Percentiles rank a stretch among this genome's conserved stretches.
Evolutionary conservation across 371 early-diverging fungal genomes (phyloP).

Genomic region (Saksenaea vasiformis): DNA sequence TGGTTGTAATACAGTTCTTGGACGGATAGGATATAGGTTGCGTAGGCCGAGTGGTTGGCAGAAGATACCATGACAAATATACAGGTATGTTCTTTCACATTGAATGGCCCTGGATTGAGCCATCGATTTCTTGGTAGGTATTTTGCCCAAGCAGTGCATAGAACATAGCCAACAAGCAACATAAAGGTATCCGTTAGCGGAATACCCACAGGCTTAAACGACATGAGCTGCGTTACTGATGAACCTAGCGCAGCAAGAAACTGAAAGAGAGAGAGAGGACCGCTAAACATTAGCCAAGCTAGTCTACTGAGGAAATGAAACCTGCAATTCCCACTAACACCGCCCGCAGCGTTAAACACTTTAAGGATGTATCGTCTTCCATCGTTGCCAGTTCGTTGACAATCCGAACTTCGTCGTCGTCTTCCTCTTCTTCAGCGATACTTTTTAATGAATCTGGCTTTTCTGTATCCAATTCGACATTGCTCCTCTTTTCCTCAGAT

Average conservation of each 20-base stretch:
- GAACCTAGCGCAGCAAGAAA: conserved; percentile 37
- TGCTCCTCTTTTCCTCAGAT: too few species aligned
- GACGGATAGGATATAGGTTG: conserved; percentile 54
- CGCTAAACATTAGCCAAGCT: too few species aligned
- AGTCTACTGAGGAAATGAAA: neutral
- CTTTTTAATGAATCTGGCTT: too few species aligned
- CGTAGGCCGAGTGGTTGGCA: conserved; percentile 40
- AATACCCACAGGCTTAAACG: conserved; percentile 43
- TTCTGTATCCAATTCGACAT: too few species aligned
- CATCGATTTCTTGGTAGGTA: conserved; percentile 26
- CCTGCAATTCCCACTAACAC: conserved; percentile 34
- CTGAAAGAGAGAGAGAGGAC: conserved; percentile 17
- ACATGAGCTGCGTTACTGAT: conserved; percentile 40
- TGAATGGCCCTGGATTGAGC: conserved; percentile 49
- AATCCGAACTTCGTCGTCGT: neutral
- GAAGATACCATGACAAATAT: conserved; percentile 42
- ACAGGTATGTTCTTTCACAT: conserved; percentile 45
- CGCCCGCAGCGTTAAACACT: conserved; percentile 30
- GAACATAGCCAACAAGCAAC: conserved; percentile 42
- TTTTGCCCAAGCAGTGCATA: conserved; percentile 31
- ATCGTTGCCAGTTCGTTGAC: conserved; percentile 37
- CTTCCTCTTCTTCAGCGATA: too few species aligned
- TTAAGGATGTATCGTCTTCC: conserved; percentile 33
- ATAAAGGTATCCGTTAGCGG: conserved; percentile 42
- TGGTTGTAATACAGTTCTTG: conserved; percentile 55